Evolutionary conservation across 768 basidiomycete genomes (phyloP), one percentile per base, ranked within the genome.

Genomic region (Rhodotorula kratochvilovae): DNA sequence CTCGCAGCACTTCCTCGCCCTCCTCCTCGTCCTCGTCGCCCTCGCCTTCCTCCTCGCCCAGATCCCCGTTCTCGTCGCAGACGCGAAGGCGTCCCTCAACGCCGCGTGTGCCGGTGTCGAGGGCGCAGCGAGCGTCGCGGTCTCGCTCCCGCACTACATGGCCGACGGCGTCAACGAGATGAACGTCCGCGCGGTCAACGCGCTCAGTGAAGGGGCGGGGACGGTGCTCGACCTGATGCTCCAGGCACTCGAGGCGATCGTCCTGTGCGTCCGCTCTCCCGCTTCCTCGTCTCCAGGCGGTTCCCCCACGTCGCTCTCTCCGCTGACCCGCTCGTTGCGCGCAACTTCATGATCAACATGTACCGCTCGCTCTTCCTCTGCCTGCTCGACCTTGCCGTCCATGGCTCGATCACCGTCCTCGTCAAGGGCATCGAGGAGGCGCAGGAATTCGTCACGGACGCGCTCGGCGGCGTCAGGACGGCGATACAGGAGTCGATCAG

Each of bases 281-380:
- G 17, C 17, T 25, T 35, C 15, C 17, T n/a, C n/a, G n/a, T n/a
- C n/a, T n/a, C n/a, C n/a, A n/a, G n/a, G n/a, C n/a, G n/a, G n/a
- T n/a, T n/a, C n/a, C n/a, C n/a, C n/a, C n/a, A n/a, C n/a, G n/a
- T n/a, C n/a, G n/a, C n/a, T n/a, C n/a, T n/a, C n/a, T n/a, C n/a
- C n/a, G n/a, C 10, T 23, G 21, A 31, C 7, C 7, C 29, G 27
- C 15, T n/a, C 89, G 88, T 84, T 89, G 87, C 84, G 94, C 77
- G 88, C 81, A 92, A 90, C 77, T 97, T 98, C 80, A 85, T 96
- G 73, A 86, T 98, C 74, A 89, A 92, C 81, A 86, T 89, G 57
- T 98, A 96, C 79, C 89, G 93, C 51, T 94, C 92, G 6, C 90
- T 94, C 6, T 88, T 95, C 77, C 84, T 99, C 63, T 99, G 95